These are phyloP conservation scores for Melanogaster broomeanus DNA, from an alignment of 768 basidiomycete species.

Conservation along the genomic window DNA sequence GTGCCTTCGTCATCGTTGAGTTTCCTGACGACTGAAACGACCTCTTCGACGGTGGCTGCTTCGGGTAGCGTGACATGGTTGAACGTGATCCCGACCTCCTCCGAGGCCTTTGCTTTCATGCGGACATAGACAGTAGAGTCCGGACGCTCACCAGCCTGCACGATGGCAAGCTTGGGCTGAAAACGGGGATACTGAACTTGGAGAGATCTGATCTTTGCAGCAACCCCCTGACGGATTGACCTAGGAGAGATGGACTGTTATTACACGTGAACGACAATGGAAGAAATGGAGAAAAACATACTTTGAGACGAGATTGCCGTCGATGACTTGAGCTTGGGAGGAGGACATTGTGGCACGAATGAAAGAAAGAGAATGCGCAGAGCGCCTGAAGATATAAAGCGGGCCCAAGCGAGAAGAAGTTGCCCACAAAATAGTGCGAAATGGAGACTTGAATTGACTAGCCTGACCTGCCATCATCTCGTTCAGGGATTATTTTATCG, in stretches of 20 bases:
- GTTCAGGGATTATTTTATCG: background rate
- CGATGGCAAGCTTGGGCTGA: slow-evolving; percentile 85
- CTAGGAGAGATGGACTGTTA: slow-evolving; percentile 45
- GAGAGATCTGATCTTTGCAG: slow-evolving; percentile 63
- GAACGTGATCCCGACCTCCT: slow-evolving; percentile 89
- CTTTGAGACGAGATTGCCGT: slow-evolving; percentile 87
- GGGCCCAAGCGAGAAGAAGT: slow-evolving; percentile 1
- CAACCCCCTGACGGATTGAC: slow-evolving; percentile 76
- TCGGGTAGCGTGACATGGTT: slow-evolving; percentile 76
- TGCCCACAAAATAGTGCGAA: background rate
- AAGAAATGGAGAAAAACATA: slow-evolving; percentile 35
- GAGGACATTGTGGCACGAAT: slow-evolving; percentile 37
- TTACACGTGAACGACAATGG: slow-evolving; percentile 8
- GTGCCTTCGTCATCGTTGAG: slow-evolving; percentile 83
- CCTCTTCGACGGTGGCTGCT: slow-evolving; percentile 68
- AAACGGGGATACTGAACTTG: slow-evolving; percentile 82
- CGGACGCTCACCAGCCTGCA: slow-evolving; percentile 91
- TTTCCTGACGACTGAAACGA: slow-evolving; percentile 74
- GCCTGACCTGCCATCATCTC: background rate
- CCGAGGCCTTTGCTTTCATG: slow-evolving; percentile 96
- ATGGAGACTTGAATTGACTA: slow-evolving; percentile 5
- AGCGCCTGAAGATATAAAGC: slow-evolving; percentile 7
- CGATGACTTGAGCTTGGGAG: slow-evolving; percentile 63
- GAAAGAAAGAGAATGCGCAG: slow-evolving; percentile 6
- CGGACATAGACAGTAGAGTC: slow-evolving; percentile 93